Evolutionary conservation across 208 protist species (phyloP), one percentile per base, ranked within the genome.

Genomic region (Trypanosoma theileri): DNA sequence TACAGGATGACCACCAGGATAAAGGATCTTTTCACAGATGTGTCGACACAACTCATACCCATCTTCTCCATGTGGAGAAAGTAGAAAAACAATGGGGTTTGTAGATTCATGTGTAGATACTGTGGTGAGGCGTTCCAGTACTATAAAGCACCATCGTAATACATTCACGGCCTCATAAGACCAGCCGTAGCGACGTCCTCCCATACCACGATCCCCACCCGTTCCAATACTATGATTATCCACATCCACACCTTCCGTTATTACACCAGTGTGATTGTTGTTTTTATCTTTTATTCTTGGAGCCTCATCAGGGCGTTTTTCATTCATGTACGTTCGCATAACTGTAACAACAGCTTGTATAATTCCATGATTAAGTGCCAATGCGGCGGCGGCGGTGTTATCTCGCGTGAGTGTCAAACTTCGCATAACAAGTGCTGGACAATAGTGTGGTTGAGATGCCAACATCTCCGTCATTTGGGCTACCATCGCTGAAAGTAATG

Each of bases 391-490:
- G 50, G 83, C 69, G 58, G 81, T 81, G 11, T 73, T 72, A 11
- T 76, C 75, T 45, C 83, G 62, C 17, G 80, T 63, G 56, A 75
- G 73, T 16, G 79, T 77, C n/a, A 95, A 57, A 14, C 81, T 85
- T 28, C 76, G 77, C 19, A 92, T 75, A 26, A 92, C 59, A 52
- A 85, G 69, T 8, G 75, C 72, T 8, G 90, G 81, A 68, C 85
- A 85, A 64, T 93, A 95, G 21, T 81, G 62, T 7, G 86, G 90
- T 48, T 88, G 73, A 14, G 59, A 64, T 21, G 75, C 66, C 54
- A 95, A 57, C 9, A 91, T 68, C 24, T 87, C 81, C 42, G 86
- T 74, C n/a, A 94, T 71, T 71, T 90, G 85, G 28, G 75, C 73
- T 26, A 92, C 80, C 68, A 86, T 83, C 13, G 76, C 81, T 41